These are phyloP conservation scores for Pisolithus albus DNA, from an alignment of 768 basidiomycete genomes.

Conservation along the genomic window DNA sequence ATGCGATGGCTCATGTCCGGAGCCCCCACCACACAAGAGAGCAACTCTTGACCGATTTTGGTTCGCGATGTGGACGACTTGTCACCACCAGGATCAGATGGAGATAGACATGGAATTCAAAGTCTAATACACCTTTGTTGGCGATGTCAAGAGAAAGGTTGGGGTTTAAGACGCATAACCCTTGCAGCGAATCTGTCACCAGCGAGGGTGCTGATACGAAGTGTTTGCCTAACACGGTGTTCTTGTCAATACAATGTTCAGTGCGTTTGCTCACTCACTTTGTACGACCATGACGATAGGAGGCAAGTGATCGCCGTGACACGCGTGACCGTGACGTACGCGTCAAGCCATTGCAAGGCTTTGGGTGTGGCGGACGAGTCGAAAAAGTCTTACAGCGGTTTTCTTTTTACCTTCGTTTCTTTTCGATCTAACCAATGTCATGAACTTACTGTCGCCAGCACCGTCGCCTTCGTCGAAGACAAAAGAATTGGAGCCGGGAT, in stretches of 20 bases:
- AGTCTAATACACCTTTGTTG: constrained; percentile 53
- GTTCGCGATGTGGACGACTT: constrained; percentile 58
- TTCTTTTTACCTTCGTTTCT: neutral
- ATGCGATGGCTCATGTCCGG: constrained; percentile 90
- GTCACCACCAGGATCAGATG: neutral
- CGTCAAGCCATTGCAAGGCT: neutral
- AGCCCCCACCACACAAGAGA: constrained; percentile 77
- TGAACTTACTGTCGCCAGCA: constrained; percentile 41
- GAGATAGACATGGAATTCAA: neutral
- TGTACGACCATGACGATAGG: constrained; percentile 10
- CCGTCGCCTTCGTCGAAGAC: constrained; percentile 39
- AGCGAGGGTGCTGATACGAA: constrained; percentile 69
- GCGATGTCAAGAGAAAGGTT: constrained; percentile 59
- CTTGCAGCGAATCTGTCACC: constrained; percentile 72
- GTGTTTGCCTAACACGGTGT: constrained; percentile 52
- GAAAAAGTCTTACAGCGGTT: neutral
- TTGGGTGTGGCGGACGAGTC: neutral
- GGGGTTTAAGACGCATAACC: constrained; percentile 66
- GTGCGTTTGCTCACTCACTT: constrained; percentile 2
- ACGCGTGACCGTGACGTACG: constrained; percentile 1
- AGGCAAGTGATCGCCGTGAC: neutral
- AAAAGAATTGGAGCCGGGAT: constrained; percentile 28
- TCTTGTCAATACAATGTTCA: neutral
- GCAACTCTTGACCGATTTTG: constrained; percentile 62
- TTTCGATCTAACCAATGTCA: constrained; percentile 22